Evolutionary conservation across 140 eudicot genomes (phyloP).

Genomic region (Flaveria floridana): DNA sequence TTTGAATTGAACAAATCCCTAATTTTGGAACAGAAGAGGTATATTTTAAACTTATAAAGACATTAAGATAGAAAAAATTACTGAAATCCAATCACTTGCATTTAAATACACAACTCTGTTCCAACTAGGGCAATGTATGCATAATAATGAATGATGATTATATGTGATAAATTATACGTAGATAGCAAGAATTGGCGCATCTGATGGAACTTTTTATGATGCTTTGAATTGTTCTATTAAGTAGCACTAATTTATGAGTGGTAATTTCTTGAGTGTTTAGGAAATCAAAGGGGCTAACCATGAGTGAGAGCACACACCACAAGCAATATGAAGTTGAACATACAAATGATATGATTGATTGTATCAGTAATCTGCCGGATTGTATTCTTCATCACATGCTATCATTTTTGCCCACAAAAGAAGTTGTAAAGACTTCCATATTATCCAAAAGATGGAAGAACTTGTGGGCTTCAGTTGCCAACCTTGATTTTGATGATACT

Average conservation of each 20-base stretch:
- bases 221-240: neutral
- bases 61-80: too few species aligned
- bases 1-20: neutral
- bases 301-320: slow-evolving; percentile 24
- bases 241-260: slow-evolving; percentile 8
- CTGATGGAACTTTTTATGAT: neutral
- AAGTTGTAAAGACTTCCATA: slow-evolving; percentile 48
- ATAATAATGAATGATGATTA: neutral
- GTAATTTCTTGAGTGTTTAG: slow-evolving; percentile 18
- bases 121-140: neutral
- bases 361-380: slow-evolving; percentile 46
- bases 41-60: too few species aligned
- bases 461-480: slow-evolving; percentile 41
- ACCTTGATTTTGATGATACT: slow-evolving; percentile 49
- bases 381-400: slow-evolving; percentile 43
- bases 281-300: slow-evolving; percentile 24
- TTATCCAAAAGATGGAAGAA: slow-evolving; percentile 53
- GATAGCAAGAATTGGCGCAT: too few species aligned
- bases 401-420: slow-evolving; percentile 50
- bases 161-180: neutral
- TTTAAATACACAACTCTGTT: neutral
- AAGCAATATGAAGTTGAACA: slow-evolving; percentile 25
- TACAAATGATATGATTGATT: slow-evolving; percentile 27
- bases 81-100: neutral
- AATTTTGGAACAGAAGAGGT: neutral